A percentile compares a stretch with the other conserved stretches of the same genome.
These are phyloP conservation scores for Periglandula ipomoeae DNA, from an alignment of 2,329 filamentous ascomycete species.

Conservation along the genomic window DNA sequence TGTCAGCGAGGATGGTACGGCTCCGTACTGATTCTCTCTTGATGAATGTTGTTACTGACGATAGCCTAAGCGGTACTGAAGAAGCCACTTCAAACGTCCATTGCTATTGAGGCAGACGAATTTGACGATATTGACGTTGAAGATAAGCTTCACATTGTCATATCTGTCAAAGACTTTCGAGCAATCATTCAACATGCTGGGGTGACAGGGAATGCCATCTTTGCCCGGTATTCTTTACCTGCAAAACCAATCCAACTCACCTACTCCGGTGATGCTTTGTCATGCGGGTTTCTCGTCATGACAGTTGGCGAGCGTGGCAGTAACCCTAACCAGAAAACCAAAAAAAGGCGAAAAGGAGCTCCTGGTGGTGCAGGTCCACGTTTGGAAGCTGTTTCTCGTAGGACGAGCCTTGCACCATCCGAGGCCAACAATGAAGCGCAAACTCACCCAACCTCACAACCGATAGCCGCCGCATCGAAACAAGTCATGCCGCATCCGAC, in stretches of 20 bases:
- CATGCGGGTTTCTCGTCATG: constrained; percentile 74
- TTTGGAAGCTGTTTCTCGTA: constrained; percentile 39
- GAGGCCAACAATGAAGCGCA: constrained; percentile 18
- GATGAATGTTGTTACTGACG: not conserved
- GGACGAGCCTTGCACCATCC: constrained; percentile 30
- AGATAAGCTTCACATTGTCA: constrained; percentile 67
- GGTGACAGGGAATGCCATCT: constrained; percentile 55
- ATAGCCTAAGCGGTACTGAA: constrained; percentile 56
- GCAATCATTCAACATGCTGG: constrained; percentile 70
- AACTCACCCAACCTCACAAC: constrained; percentile 12
- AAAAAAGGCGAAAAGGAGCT: constrained; percentile 33
- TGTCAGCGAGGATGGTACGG: constrained; percentile 46
- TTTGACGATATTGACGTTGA: constrained; percentile 69
- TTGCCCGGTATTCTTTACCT: constrained; percentile 61
- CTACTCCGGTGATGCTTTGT: constrained; percentile 59
- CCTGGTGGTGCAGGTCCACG: constrained; percentile 26
- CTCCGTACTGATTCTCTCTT: not conserved
- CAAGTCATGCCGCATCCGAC: constrained; percentile 17
- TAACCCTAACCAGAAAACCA: constrained; percentile 38
- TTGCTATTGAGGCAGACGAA: constrained; percentile 66
- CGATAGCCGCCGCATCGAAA: not conserved
- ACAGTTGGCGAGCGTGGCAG: constrained; percentile 60
- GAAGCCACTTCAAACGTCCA: constrained; percentile 71
- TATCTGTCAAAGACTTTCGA: constrained; percentile 76
- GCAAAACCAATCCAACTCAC: constrained; percentile 63